Evolutionary conservation across 352 stramenopile species (phyloP).

Genomic region (Globisporangium polare): DNA sequence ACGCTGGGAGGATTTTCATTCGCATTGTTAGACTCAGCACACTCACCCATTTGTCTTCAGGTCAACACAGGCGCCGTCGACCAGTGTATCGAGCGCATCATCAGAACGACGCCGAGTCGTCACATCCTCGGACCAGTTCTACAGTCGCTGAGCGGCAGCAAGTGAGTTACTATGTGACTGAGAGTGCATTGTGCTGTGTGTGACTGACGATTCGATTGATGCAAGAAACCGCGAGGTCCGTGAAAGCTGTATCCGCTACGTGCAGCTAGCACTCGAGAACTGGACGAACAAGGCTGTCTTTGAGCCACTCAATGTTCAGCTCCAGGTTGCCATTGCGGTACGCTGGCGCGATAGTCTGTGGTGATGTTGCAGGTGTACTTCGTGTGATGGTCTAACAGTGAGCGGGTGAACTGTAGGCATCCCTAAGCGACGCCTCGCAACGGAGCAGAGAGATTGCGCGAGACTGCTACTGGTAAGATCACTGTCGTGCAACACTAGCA

Average conservation of each 20-base stretch:
- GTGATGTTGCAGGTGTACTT: neutral
- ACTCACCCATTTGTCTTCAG: neutral
- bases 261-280: constrained; percentile 31
- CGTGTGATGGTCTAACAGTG: neutral
- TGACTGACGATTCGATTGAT: neutral
- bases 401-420: constrained; percentile 17
- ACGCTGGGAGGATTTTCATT: neutral
- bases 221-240: constrained; percentile 54
- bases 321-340: constrained; percentile 41
- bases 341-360: neutral
- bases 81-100: constrained; percentile 49
- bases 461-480: constrained; percentile 52
- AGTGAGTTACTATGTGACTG: constrained; percentile 24
- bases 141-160: constrained; percentile 39
- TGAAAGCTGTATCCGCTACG: constrained; percentile 60
- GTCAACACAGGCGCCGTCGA: constrained; percentile 49
- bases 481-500: neutral
- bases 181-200: neutral
- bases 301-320: constrained; percentile 35
- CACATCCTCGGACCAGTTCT: constrained; percentile 48
- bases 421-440: constrained; percentile 52
- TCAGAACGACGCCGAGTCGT: constrained; percentile 35
- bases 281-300: constrained; percentile 32
- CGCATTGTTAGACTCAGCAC: neutral
- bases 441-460: constrained; percentile 50